Base-by-base conservation (phyloP, 371 early-diverging fungal genomes). In the Mortierella sp. region DNA sequence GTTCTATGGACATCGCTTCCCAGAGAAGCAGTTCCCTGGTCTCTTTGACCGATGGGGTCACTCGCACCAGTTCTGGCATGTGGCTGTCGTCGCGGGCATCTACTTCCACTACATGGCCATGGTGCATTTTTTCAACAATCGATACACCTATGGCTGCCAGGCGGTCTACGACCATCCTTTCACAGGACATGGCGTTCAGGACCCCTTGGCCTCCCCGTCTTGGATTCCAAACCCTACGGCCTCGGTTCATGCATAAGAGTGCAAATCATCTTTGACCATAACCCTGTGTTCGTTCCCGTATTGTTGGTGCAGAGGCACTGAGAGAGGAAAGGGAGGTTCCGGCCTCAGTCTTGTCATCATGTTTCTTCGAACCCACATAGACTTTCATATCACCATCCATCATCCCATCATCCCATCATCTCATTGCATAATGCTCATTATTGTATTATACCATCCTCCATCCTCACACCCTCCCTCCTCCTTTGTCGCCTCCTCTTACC, bases 11-110 rank as follows among this genome's bases (percentile, higher is more conserved):
- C 84, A 85, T 42, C 86, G 90, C 57, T 81, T 89, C 55, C 95
- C 94, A 8, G 94, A 94, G 73, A 83, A 86, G 56, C 83, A 83
- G 27, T 86, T 83, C 73, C 93, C 92, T 0, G 94, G 94, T 10
- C 81, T 81, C 62, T 92, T 93, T 74, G 94, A 94, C 66, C 81
- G 82, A 27, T 64, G 88, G 58, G 88, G 88, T 19, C 90, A 92
- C 56, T 91, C 91, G 14, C 94, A 94, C 72, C 91, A 91, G 64
- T 72, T 90, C 38, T 94, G 94, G 94, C 94, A 94, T 80, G 57
- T 90, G 21, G 85, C 85, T 69, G 92, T 93, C 0, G 84, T 90
- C 39, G 87, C 85, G 3, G 92, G 90, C 18, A 88, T 89, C 55
- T 89, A 84, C 82, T 87, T 74, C 59, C 89, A 91, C 64, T 91